Percentiles rank a stretch among this genome's conserved stretches.
Conservation (phyloP, 176 grass and related monocot genomes). For the Pharus latifolius region DNA sequence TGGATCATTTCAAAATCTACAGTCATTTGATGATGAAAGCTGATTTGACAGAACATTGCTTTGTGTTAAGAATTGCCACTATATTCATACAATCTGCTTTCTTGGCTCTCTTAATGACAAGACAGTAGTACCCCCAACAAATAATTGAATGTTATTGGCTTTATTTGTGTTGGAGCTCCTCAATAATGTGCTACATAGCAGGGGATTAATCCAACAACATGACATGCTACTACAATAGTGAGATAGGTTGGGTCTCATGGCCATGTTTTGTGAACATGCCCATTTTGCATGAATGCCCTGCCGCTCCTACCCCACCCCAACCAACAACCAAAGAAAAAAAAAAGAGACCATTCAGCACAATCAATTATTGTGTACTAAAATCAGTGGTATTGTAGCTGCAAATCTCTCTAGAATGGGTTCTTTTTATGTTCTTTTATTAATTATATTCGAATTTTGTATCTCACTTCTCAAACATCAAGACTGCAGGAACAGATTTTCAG, state of each 20-base stretch:
- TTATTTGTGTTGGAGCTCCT: not conserved
- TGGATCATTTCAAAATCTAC: constrained; percentile 4
- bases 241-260: not conserved
- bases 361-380: not conserved
- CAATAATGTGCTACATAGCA: not conserved
- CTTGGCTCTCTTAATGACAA: not conserved
- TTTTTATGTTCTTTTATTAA: not conserved
- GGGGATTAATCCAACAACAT: not conserved
- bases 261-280: not conserved
- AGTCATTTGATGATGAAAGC: not conserved
- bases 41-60: not conserved
- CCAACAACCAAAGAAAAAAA: no score
- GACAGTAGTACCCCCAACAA: not conserved
- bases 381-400: not conserved
- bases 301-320: no score
- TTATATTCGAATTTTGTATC: constrained; percentile 7
- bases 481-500: constrained; percentile 2
- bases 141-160: constrained; percentile 10
- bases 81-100: not conserved
- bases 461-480: constrained; percentile 3
- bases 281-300: not conserved
- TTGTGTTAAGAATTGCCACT: not conserved
- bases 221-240: not conserved
- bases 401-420: not conserved
- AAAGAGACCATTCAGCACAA: no score